phyloP scores from a whole-genome alignment of 352 stramenopile genomes.

The Pythium aristosporum region DNA sequence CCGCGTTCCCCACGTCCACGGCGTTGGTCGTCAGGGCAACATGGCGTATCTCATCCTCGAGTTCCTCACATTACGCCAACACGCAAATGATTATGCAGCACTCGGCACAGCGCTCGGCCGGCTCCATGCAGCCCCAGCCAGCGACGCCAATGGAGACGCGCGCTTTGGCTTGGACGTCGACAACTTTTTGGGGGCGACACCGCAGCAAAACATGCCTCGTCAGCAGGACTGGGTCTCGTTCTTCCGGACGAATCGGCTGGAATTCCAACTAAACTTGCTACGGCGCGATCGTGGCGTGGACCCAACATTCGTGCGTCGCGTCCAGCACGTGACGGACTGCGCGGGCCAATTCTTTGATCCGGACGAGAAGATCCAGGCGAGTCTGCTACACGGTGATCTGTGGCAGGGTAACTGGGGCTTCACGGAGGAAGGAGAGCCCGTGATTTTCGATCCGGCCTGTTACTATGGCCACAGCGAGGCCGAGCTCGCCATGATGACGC shows the following conservation, averaged over 20 bases:
- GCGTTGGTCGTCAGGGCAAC: constrained; percentile 5
- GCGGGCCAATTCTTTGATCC: constrained; percentile 15
- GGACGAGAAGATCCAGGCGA: constrained; percentile 13
- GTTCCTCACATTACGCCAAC: constrained; percentile 3
- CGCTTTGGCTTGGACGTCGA: constrained; percentile 21
- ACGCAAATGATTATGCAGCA: constrained; percentile 3
- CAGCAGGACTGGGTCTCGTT: constrained; percentile 14
- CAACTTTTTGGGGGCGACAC: constrained; percentile 21
- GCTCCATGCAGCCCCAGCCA: background rate
- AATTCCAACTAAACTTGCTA: constrained; percentile 11
- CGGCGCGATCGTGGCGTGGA: background rate
- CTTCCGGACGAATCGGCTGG: constrained; percentile 12
- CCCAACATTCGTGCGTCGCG: background rate
- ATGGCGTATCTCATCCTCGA: constrained; percentile 16
- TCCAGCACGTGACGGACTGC: constrained; percentile 1
- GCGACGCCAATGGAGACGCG: background rate
- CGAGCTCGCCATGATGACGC: constrained; percentile 41
- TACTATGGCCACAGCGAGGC: constrained; percentile 58
- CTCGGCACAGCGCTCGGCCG: constrained; percentile 12
- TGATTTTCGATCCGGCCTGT: constrained; percentile 83
- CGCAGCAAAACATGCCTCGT: constrained; percentile 13
- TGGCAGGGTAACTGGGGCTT: constrained; percentile 86
- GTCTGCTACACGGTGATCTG: constrained; percentile 76
- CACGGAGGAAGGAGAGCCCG: constrained; percentile 31
- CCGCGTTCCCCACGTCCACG: constrained; percentile 7